A percentile compares a stretch with the other conserved stretches of the same genome.
phyloP scores from a whole-genome alignment of 257 asterid species.

The Solanum ossicruentum region DNA sequence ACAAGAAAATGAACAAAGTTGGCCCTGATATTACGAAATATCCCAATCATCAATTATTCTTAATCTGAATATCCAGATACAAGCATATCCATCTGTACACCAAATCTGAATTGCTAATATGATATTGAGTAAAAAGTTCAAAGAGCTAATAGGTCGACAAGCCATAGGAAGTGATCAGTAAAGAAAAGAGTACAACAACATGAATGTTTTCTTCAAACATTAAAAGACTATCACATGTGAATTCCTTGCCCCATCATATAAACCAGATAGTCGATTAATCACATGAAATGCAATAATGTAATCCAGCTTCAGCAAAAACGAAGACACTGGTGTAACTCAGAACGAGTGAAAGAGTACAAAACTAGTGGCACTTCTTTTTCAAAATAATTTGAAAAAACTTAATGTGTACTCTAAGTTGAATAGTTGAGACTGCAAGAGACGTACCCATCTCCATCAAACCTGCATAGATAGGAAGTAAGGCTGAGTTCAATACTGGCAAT shows the following conservation, averaged over 20 bases:
- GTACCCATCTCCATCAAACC: slow-evolving; percentile 99
- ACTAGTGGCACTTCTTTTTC: neutral
- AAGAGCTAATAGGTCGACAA: neutral
- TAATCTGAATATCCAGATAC: neutral
- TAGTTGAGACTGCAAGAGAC: slow-evolving; percentile 17
- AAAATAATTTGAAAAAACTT: neutral
- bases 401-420: neutral
- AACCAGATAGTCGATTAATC: neutral
- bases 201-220: neutral
- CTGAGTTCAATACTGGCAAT: slow-evolving; percentile 2
- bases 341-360: neutral
- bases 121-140: neutral
- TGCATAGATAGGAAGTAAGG: slow-evolving; percentile 23
- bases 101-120: neutral
- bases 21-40: neutral
- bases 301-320: neutral
- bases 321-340: neutral
- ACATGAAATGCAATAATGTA: neutral
- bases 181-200: neutral
- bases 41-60: neutral
- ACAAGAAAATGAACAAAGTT: neutral
- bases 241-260: neutral
- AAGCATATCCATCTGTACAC: neutral
- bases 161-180: neutral
- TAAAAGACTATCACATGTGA: neutral